These are phyloP conservation scores for Cutaneotrichosporon dermatis DNA, from an alignment of 1,284 basidiomycete species.

Conservation along the genomic window DNA sequence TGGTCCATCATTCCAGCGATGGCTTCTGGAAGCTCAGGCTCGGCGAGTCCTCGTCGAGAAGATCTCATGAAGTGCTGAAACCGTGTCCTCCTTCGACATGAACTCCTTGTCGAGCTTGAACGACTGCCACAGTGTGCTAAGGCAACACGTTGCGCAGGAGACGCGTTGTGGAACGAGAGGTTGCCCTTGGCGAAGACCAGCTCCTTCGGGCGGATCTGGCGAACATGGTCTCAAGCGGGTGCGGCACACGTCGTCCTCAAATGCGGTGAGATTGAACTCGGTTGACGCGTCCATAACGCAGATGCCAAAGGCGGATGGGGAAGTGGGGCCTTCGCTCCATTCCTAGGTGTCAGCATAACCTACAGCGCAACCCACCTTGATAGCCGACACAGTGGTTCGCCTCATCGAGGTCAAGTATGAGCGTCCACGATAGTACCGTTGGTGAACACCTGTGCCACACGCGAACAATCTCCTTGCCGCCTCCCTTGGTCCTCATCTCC, in stretches of 20 bases:
- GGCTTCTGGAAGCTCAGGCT: slow-evolving; percentile 61
- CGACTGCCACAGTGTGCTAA: slow-evolving; percentile 78
- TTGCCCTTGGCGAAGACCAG: slow-evolving; percentile 87
- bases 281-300: slow-evolving; percentile 95
- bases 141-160: slow-evolving; percentile 75
- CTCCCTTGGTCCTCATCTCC: slow-evolving; percentile 56
- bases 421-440: slow-evolving; percentile 92
- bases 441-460: slow-evolving; percentile 94
- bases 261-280: slow-evolving; percentile 85
- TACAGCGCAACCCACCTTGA: slow-evolving; percentile 57
- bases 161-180: slow-evolving; percentile 75
- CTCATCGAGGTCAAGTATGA: slow-evolving; percentile 83
- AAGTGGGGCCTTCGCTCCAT: slow-evolving; percentile 25
- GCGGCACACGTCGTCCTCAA: slow-evolving; percentile 87
- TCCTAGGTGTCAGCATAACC: slow-evolving; percentile 30
- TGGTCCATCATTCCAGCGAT: slow-evolving; percentile 68
- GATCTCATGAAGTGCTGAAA: slow-evolving; percentile 64
- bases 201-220: slow-evolving; percentile 90
- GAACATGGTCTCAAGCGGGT: slow-evolving; percentile 93
- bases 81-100: slow-evolving; percentile 65
- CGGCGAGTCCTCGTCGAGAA: slow-evolving; percentile 55
- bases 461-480: slow-evolving; percentile 63
- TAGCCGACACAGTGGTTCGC: slow-evolving; percentile 90
- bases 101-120: slow-evolving; percentile 69
- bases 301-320: slow-evolving; percentile 64